These are phyloP conservation scores for Melastoma malabathricum DNA, from an alignment of 345 rosid species.

Conservation along the genomic window DNA sequence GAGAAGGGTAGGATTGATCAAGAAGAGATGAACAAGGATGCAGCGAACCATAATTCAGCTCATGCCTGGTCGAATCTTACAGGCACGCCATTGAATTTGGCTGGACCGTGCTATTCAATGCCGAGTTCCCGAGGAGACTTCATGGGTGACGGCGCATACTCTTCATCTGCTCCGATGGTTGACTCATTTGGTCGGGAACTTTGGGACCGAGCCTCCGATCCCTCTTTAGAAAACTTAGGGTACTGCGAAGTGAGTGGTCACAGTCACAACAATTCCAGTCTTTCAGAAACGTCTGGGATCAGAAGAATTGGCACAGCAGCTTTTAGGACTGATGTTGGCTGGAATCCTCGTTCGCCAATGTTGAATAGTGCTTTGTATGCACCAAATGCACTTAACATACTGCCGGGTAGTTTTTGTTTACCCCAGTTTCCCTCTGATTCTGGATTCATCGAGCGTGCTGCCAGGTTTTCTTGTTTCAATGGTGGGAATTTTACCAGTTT, in stretches of 20 bases:
- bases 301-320: slow-evolving; percentile 30
- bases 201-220: slow-evolving; percentile 51
- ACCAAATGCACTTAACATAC: slow-evolving; percentile 37
- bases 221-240: slow-evolving; percentile 43
- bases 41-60: slow-evolving; percentile 30
- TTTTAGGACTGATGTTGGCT: slow-evolving; percentile 46
- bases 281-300: slow-evolving; percentile 22
- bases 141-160: slow-evolving; percentile 33
- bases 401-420: slow-evolving; percentile 37
- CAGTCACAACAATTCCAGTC: slow-evolving; percentile 27
- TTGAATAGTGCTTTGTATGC: slow-evolving; percentile 46
- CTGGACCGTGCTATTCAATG: slow-evolving; percentile 36
- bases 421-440: slow-evolving; percentile 87
- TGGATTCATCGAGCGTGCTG: slow-evolving; percentile 89
- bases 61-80: slow-evolving; percentile 30
- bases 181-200: slow-evolving; percentile 45
- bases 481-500: slow-evolving; percentile 65
- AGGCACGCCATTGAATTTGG: slow-evolving; percentile 36
- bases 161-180: slow-evolving; percentile 59
- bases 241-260: slow-evolving; percentile 43
- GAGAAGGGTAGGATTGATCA: slow-evolving; percentile 48
- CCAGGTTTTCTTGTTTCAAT: slow-evolving; percentile 71
- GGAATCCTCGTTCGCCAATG: slow-evolving; percentile 56
- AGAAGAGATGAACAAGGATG: slow-evolving; percentile 38
- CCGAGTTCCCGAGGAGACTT: slow-evolving; percentile 12